Evolutionary conservation across 1,284 basidiomycete species (phyloP).

Genomic region (Trichosporon ovoides): DNA sequence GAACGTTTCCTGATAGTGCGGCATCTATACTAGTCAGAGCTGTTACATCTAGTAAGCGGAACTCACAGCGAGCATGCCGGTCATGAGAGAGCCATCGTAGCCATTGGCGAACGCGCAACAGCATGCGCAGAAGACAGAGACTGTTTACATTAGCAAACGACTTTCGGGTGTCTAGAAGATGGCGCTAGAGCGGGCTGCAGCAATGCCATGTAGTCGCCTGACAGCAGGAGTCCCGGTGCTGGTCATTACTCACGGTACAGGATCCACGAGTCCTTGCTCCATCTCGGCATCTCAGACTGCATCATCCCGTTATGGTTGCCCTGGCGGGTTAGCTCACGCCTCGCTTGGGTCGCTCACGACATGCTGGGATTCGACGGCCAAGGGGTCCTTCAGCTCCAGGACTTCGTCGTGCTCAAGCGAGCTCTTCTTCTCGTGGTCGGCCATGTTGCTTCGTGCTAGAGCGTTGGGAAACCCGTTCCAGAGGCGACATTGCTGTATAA

Average conservation of each 20-base stretch:
- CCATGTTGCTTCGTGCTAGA: no score
- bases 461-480: no score
- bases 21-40: slow-evolving; percentile 24
- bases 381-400: no score
- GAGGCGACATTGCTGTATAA: no score
- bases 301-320: slow-evolving; percentile 21
- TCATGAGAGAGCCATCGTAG: slow-evolving; percentile 28
- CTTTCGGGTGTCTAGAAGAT: no score
- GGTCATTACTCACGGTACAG: slow-evolving; percentile 24
- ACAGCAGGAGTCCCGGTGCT: no score
- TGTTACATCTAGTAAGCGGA: neutral
- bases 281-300: slow-evolving; percentile 24
- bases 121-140: slow-evolving; percentile 28
- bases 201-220: no score
- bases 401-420: no score
- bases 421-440: no score
- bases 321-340: slow-evolving; percentile 17
- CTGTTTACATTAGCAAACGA: no score
- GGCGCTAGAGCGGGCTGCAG: neutral
- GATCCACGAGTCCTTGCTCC: slow-evolving; percentile 20
- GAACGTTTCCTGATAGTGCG: slow-evolving; percentile 28
- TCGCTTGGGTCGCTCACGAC: neutral
- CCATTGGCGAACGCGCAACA: slow-evolving; percentile 38
- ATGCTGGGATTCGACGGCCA: no score
- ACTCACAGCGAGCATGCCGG: slow-evolving; percentile 8